These are phyloP conservation scores for Crinitomyces ghanaensis DNA, from an alignment of 805 yeast genomes.

Conservation along the genomic window DNA sequence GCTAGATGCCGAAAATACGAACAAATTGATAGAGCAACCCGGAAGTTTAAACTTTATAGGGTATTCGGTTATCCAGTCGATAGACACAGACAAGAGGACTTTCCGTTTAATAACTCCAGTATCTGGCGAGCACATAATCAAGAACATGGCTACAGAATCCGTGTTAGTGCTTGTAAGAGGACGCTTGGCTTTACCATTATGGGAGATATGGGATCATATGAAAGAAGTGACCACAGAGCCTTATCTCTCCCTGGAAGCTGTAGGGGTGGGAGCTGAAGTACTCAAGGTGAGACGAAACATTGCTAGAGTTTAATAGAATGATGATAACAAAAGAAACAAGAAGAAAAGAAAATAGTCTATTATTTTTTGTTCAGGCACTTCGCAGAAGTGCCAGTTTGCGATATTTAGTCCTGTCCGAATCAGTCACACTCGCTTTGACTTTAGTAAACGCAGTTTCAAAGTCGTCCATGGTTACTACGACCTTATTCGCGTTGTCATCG, in stretches of 20 bases:
- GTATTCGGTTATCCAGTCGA: constrained; percentile 55
- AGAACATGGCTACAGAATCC: no score
- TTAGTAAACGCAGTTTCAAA: constrained; percentile 59
- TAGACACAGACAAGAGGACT: constrained; percentile 30
- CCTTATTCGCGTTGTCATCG: constrained; percentile 24
- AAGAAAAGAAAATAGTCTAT: no score
- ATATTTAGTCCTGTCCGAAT: constrained; percentile 66
- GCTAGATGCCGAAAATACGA: constrained; percentile 9
- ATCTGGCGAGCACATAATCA: constrained; percentile 22
- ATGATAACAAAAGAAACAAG: no score
- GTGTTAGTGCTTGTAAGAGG: constrained; percentile 52
- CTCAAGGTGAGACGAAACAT: constrained; percentile 12
- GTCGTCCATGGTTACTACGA: constrained; percentile 52
- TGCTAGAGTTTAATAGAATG: no score
- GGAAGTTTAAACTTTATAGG: constrained; percentile 32
- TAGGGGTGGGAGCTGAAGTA: constrained; percentile 10
- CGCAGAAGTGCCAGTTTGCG: no score
- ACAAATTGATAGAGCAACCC: no score
- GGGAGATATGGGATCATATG: constrained; percentile 35
- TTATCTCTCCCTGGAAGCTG: constrained; percentile 25
- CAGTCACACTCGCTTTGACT: constrained; percentile 86
- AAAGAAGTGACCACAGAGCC: constrained; percentile 28
- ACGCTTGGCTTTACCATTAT: constrained; percentile 51
- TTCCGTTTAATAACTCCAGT: constrained; percentile 46
- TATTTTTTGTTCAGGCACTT: no score